Conservation (phyloP, 129 eudicot species). For the Lactuca sativa region DNA sequence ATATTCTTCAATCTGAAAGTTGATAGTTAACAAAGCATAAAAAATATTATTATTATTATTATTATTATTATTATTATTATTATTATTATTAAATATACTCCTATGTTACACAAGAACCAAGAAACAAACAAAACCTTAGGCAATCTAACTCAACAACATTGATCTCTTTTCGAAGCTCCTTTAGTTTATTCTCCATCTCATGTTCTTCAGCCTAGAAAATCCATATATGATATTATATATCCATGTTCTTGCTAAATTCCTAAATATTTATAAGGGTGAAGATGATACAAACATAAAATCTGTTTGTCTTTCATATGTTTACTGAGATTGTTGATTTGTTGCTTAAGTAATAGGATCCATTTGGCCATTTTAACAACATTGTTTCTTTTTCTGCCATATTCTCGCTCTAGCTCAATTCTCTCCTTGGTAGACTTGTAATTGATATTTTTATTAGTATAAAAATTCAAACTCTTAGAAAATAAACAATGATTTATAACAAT, state of each 20-base stretch:
- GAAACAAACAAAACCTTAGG: constrained; percentile 43
- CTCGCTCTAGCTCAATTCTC: constrained; percentile 64
- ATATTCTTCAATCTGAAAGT: constrained; percentile 55
- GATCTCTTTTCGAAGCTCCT: constrained; percentile 63
- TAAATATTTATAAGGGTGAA: neutral
- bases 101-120: neutral
- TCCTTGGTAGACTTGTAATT: constrained; percentile 62
- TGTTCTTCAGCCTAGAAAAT: constrained; percentile 72
- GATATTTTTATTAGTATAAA: constrained; percentile 15
- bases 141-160: constrained; percentile 41
- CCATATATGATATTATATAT: constrained; percentile 4
- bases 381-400: constrained; percentile 43
- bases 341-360: constrained; percentile 51
- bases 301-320: constrained; percentile 71
- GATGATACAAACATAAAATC: constrained; percentile 34
- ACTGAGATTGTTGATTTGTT: constrained; percentile 55
- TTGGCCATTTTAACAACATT: constrained; percentile 43
- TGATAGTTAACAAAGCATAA: constrained; percentile 18
- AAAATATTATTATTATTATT: constrained; percentile 3
- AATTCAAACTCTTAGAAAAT: neutral
- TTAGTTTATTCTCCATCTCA: constrained; percentile 68
- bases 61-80: too few relatives aligned
- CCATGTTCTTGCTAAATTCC: neutral
- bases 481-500: too few relatives aligned
- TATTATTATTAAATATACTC: too few relatives aligned